A percentile compares a stretch with the other conserved stretches of the same genome.
Conservation (phyloP, 164 flowering plant genomes). For the Annona cherimola region DNA sequence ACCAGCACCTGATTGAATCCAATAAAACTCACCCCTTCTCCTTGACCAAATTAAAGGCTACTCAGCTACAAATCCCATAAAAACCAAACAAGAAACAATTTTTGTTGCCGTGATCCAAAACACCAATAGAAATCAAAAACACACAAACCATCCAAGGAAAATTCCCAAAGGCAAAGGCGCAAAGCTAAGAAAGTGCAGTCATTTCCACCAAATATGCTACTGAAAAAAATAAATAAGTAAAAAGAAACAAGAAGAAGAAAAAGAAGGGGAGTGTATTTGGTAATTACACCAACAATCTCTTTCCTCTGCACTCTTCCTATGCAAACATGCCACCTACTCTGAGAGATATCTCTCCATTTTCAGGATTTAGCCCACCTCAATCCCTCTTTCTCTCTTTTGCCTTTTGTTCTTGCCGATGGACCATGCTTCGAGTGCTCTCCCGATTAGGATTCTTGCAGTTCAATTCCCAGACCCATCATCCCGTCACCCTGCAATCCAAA, state of each 20-base stretch:
- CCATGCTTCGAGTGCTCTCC: neutral
- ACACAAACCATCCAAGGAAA: neutral
- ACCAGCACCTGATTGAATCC: neutral
- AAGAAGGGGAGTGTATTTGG: neutral
- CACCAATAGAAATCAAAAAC: neutral
- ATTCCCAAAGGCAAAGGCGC: neutral
- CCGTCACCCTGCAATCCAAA: neutral
- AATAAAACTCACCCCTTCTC: neutral
- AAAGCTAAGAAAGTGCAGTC: neutral
- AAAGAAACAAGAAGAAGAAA: neutral
- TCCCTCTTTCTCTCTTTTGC: neutral
- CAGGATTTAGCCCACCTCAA: neutral
- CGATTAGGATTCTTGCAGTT: neutral
- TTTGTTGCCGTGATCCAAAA: slow-evolving; percentile 3
- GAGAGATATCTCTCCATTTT: neutral
- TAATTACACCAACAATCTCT: neutral
- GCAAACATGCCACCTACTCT: neutral
- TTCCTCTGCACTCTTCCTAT: neutral
- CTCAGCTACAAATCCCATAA: neutral
- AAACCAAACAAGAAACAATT: neutral
- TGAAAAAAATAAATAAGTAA: neutral
- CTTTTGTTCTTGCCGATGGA: neutral
- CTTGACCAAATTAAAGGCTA: slow-evolving; percentile 5
- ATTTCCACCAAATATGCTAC: neutral
- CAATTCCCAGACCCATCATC: neutral